Evolutionary conservation across 148 eudicot species (phyloP).

Genomic region (Nepenthes gracilis): DNA sequence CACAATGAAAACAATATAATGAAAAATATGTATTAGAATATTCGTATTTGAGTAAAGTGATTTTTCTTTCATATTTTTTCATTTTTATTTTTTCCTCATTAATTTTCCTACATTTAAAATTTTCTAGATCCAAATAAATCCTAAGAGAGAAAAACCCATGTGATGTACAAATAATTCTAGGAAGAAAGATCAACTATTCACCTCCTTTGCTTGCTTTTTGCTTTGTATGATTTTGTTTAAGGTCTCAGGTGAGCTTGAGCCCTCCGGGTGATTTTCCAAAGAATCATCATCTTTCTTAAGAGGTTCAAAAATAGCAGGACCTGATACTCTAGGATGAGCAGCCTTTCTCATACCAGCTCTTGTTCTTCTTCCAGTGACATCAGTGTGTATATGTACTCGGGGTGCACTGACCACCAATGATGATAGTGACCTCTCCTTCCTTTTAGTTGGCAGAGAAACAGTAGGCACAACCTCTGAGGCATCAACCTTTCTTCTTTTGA

Average conservation of each 20-base stretch:
- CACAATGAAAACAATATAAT: no score
- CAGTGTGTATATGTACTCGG: constrained; percentile 52
- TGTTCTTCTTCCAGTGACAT: constrained; percentile 74
- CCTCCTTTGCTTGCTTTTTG: constrained; percentile 48
- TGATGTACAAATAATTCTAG: neutral
- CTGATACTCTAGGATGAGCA: constrained; percentile 35
- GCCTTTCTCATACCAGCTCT: constrained; percentile 57
- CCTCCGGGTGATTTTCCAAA: constrained; percentile 39
- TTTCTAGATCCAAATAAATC: no score
- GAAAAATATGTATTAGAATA: neutral
- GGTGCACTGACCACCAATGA: constrained; percentile 82
- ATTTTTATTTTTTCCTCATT: no score
- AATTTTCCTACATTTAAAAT: no score
- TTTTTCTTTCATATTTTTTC: neutral
- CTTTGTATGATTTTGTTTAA: constrained; percentile 52
- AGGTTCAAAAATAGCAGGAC: constrained; percentile 44
- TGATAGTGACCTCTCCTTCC: constrained; percentile 93
- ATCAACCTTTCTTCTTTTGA: constrained; percentile 48
- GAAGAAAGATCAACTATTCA: neutral
- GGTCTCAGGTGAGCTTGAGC: constrained; percentile 75
- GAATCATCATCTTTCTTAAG: constrained; percentile 60
- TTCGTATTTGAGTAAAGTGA: neutral
- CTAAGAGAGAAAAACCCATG: neutral
- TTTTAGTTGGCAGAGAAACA: constrained; percentile 50
- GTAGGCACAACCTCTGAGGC: constrained; percentile 54